These are phyloP conservation scores for Coprinopsis marcescibilis DNA, from an alignment of 768 basidiomycete genomes.

Conservation along the genomic window DNA sequence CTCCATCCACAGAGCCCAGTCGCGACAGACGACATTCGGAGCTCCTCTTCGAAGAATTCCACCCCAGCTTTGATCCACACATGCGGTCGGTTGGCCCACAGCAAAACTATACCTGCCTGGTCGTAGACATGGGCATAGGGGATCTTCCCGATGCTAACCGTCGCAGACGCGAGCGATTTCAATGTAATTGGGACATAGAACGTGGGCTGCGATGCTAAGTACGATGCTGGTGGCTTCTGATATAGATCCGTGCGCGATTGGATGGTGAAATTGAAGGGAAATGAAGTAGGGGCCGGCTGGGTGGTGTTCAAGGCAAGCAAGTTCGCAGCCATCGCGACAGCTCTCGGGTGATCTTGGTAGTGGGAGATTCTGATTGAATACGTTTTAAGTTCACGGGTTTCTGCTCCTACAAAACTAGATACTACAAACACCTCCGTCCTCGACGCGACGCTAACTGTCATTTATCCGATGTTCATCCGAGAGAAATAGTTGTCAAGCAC, in stretches of 20 bases:
- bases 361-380: background rate
- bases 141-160: constrained; percentile 3
- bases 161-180: background rate
- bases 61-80: constrained; percentile 5
- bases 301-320: constrained; percentile 5
- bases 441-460: too few species aligned
- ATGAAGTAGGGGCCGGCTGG: background rate
- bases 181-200: constrained; percentile 2
- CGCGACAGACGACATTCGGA: background rate
- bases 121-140: background rate
- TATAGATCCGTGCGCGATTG: background rate
- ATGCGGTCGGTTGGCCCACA: background rate
- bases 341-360: constrained; percentile 8
- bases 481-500: too few species aligned
- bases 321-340: constrained; percentile 4
- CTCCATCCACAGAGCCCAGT: constrained; percentile 1
- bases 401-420: too few species aligned
- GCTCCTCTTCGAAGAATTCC: background rate
- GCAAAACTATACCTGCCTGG: background rate
- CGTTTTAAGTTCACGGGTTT: too few species aligned
- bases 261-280: background rate
- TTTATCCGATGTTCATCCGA: too few species aligned
- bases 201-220: background rate
- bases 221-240: background rate
- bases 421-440: too few species aligned